Evolutionary conservation across 768 basidiomycete species (phyloP).

Genomic region (Tricholoma sp.): DNA sequence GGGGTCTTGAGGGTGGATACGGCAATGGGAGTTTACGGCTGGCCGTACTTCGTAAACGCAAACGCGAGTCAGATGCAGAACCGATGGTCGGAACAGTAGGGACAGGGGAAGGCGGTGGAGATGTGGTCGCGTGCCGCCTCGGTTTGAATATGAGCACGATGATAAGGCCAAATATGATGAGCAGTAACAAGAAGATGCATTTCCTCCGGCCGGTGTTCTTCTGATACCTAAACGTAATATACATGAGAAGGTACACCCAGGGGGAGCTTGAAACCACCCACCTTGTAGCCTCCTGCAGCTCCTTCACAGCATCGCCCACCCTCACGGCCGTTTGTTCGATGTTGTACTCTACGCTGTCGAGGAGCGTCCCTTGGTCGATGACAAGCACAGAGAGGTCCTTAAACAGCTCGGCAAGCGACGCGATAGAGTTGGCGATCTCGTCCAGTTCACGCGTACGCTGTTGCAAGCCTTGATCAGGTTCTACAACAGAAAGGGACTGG

Average conservation of each 20-base stretch:
- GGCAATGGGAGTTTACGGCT: neutral
- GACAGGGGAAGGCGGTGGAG: slow-evolving; percentile 17
- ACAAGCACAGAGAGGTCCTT: slow-evolving; percentile 90
- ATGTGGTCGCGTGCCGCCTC: slow-evolving; percentile 21
- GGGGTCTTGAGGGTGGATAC: neutral
- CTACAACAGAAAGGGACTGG: slow-evolving; percentile 30
- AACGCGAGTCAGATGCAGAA: neutral
- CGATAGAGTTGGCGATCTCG: slow-evolving; percentile 89
- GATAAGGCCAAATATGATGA: slow-evolving; percentile 86
- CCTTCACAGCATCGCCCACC: slow-evolving; percentile 78
- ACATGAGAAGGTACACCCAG: too few species aligned
- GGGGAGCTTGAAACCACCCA: neutral
- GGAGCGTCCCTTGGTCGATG: slow-evolving; percentile 95
- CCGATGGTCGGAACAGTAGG: neutral
- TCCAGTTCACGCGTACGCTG: slow-evolving; percentile 66
- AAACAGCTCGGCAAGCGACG: slow-evolving; percentile 90
- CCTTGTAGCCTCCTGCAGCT: slow-evolving; percentile 72
- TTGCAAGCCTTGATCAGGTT: slow-evolving; percentile 35
- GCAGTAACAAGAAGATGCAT: slow-evolving; percentile 87
- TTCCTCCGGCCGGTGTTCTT: slow-evolving; percentile 88
- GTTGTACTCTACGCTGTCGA: slow-evolving; percentile 97
- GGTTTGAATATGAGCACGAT: slow-evolving; percentile 90
- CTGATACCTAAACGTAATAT: slow-evolving; percentile 59
- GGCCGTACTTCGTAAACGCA: neutral
- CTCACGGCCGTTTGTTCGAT: slow-evolving; percentile 87